Evolutionary conservation across 768 basidiomycete species (phyloP).

Genomic region (Leucocoprinus birnbaumii): DNA sequence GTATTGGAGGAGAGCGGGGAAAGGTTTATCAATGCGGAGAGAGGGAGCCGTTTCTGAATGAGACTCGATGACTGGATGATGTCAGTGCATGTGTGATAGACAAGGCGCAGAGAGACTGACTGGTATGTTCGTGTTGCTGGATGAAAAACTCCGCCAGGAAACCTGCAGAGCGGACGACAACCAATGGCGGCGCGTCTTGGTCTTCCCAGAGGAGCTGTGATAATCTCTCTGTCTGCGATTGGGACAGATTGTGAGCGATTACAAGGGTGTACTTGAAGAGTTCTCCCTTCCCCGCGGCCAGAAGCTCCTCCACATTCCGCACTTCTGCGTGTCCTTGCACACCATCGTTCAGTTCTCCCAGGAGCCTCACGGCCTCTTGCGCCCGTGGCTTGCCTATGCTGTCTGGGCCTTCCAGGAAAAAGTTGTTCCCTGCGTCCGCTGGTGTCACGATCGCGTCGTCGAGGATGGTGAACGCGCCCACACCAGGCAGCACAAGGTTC

Average conservation of each 20-base stretch:
- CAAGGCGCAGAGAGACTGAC: constrained; percentile 38
- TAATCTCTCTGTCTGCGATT: constrained; percentile 51
- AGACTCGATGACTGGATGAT: constrained; percentile 73
- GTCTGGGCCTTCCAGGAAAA: constrained; percentile 79
- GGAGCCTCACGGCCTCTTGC: constrained; percentile 69
- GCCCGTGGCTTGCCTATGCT: constrained; percentile 83
- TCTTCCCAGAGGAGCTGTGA: constrained; percentile 68
- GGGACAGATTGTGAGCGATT: constrained; percentile 79
- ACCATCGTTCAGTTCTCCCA: constrained; percentile 85
- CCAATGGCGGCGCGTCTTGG: constrained; percentile 57
- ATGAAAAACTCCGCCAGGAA: constrained; percentile 88
- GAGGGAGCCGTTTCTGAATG: constrained; percentile 76
- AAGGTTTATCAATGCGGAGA: constrained; percentile 86
- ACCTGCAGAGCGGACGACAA: constrained; percentile 81
- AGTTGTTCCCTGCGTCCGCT: constrained; percentile 92
- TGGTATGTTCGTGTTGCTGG: constrained; percentile 85
- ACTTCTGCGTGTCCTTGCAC: constrained; percentile 71
- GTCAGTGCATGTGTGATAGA: constrained; percentile 1
- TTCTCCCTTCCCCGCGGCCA: constrained; percentile 40
- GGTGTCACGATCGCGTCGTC: constrained; percentile 59
- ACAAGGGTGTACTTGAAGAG: constrained; percentile 66
- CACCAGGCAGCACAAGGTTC: constrained; percentile 94
- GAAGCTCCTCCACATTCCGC: constrained; percentile 51
- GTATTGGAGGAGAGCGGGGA: constrained; percentile 76
- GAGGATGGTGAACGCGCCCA: constrained; percentile 93